Evolutionary conservation across 2,329 filamentous ascomycete genomes (phyloP).

Genomic region (Aspergillus caelatus): DNA sequence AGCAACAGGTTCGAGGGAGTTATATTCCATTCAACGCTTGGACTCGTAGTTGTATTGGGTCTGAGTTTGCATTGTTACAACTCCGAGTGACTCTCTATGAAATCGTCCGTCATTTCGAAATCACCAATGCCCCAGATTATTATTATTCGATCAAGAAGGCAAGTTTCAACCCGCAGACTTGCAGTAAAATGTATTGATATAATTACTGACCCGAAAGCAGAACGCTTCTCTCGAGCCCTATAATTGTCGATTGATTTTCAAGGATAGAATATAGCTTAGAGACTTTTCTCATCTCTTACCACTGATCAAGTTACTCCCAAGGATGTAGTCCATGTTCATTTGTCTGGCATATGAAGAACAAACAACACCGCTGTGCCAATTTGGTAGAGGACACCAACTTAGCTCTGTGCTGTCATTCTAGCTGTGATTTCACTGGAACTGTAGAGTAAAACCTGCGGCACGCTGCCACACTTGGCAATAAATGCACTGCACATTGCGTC

Average conservation of each 20-base stretch:
- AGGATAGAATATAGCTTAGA: neutral
- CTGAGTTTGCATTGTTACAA: slow-evolving; percentile 1
- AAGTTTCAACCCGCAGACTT: neutral
- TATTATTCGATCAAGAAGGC: neutral
- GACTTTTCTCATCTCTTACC: neutral
- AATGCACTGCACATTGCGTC: too few relatives aligned
- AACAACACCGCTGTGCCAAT: too few relatives aligned
- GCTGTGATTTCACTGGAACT: too few relatives aligned
- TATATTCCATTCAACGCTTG: slow-evolving; percentile 5
- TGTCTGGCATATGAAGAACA: too few relatives aligned
- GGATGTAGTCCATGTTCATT: neutral
- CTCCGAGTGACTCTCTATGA: slow-evolving; percentile 4
- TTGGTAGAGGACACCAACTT: too few relatives aligned
- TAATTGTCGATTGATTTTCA: neutral
- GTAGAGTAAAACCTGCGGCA: too few relatives aligned
- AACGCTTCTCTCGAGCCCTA: neutral
- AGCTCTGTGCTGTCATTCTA: too few relatives aligned
- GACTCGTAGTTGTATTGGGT: slow-evolving; percentile 4
- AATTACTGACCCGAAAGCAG: neutral
- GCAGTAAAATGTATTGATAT: neutral
- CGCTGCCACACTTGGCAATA: too few relatives aligned
- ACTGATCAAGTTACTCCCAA: neutral
- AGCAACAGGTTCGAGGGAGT: neutral
- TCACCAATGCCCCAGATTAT: neutral
- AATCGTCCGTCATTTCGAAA: slow-evolving; percentile 1